Conservation (phyloP, 2,329 filamentous ascomycete genomes). For the Trichoderma cornu-damae region DNA sequence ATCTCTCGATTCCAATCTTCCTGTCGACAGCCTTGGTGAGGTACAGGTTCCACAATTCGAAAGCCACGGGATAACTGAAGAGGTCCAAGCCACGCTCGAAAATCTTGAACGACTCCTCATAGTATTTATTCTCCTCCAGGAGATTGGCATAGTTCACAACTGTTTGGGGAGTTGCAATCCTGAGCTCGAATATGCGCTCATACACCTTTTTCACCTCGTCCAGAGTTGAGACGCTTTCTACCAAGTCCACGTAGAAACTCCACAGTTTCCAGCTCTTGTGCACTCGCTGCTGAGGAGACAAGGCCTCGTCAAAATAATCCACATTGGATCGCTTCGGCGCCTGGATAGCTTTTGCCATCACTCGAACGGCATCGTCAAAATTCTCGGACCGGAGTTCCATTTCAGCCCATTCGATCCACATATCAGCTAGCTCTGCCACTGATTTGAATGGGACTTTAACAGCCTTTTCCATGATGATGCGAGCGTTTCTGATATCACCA, state of each 20-base stretch:
- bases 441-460: conserved; percentile 98
- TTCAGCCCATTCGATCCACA: conserved; percentile 99
- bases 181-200: conserved; percentile 94
- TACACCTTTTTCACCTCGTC: conserved; percentile 94
- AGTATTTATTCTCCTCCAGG: conserved; percentile 90
- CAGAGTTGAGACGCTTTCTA: conserved; percentile 86
- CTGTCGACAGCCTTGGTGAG: conserved; percentile 95
- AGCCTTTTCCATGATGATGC: conserved; percentile 94
- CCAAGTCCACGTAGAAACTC: conserved; percentile 98
- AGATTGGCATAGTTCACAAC: conserved; percentile 98
- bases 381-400: conserved; percentile 96
- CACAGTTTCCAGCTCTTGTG: conserved; percentile 99
- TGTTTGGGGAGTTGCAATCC: conserved; percentile 95
- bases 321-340: conserved; percentile 96
- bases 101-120: conserved; percentile 95
- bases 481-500: conserved; percentile 75
- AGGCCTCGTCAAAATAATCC: conserved; percentile 96
- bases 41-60: conserved; percentile 98
- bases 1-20: conserved; percentile 88
- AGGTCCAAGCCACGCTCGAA: conserved; percentile 94
- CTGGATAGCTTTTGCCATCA: conserved; percentile 96
- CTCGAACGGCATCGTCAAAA: conserved; percentile 86
- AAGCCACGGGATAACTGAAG: conserved; percentile 97
- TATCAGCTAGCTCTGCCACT: conserved; percentile 92
- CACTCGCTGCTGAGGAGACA: conserved; percentile 90